phyloP scores from a whole-genome alignment of 768 basidiomycete genomes.

The Macrolepiota albuminosa region DNA sequence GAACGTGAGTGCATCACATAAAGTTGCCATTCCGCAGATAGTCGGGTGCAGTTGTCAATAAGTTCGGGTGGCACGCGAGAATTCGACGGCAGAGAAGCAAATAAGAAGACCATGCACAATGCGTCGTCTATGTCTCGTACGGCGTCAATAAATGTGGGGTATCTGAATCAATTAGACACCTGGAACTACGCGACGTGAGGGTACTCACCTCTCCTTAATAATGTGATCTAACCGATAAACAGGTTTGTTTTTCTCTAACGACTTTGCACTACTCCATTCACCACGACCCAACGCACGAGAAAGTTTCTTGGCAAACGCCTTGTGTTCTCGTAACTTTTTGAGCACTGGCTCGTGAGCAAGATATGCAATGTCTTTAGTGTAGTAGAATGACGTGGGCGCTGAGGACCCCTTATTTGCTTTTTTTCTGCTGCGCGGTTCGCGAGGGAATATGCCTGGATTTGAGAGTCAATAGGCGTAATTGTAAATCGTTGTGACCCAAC shows the following conservation, averaged over 20 bases:
- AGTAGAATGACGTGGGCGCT: constrained; percentile 96
- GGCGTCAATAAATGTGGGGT: constrained; percentile 95
- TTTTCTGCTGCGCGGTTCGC: constrained; percentile 89
- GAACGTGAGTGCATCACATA: constrained; percentile 87
- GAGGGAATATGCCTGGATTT: constrained; percentile 85
- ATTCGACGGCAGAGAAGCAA: constrained; percentile 87
- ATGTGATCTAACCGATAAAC: constrained; percentile 92
- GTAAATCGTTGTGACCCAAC: constrained; percentile 36
- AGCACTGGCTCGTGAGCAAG: constrained; percentile 95
- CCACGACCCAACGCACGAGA: constrained; percentile 88
- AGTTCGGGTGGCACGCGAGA: constrained; percentile 76
- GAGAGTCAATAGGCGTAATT: constrained; percentile 7
- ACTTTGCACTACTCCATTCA: constrained; percentile 95
- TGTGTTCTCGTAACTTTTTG: constrained; percentile 92
- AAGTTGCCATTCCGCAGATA: constrained; percentile 95
- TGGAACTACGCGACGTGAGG: background rate
- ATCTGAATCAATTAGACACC: constrained; percentile 43
- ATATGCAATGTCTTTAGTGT: constrained; percentile 96
- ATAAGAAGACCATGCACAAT: constrained; percentile 90
- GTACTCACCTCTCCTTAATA: constrained; percentile 86
- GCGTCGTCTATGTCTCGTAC: constrained; percentile 96
- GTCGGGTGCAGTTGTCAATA: constrained; percentile 84
- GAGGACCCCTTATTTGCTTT: constrained; percentile 97
- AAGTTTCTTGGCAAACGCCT: constrained; percentile 96
- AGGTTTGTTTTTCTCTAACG: constrained; percentile 89